These are phyloP conservation scores for Apiospora rasikravindrae DNA, from an alignment of 2,329 filamentous ascomycete species.

Conservation along the genomic window DNA sequence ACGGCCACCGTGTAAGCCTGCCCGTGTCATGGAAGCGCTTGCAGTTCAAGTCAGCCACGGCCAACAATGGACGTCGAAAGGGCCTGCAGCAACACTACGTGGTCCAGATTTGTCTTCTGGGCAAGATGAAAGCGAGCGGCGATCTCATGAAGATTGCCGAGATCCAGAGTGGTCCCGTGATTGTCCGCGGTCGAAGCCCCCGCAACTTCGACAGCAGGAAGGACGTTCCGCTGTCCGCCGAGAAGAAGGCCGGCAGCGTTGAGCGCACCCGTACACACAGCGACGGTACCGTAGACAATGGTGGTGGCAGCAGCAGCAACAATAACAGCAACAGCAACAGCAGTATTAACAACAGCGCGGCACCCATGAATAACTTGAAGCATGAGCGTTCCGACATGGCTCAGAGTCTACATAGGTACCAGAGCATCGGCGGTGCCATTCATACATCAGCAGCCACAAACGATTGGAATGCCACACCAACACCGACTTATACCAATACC, in stretches of 20 bases:
- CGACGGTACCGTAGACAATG: constrained; percentile 28
- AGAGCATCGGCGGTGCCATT: constrained; percentile 34
- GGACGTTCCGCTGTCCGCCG: constrained; percentile 53
- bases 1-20: constrained; percentile 70
- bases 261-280: constrained; percentile 51
- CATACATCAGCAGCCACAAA: constrained; percentile 36
- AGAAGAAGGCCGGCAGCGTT: constrained; percentile 50
- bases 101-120: constrained; percentile 82
- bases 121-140: constrained; percentile 68
- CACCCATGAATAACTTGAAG: constrained; percentile 33
- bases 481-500: not conserved
- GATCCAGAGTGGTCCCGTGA: constrained; percentile 89
- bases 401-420: constrained; percentile 29
- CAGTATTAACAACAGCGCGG: not conserved
- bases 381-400: constrained; percentile 37
- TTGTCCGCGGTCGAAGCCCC: constrained; percentile 90
- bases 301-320: not conserved
- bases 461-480: not conserved
- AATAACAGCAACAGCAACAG: not conserved
- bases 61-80: constrained; percentile 93
- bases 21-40: constrained; percentile 92
- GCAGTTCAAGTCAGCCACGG: constrained; percentile 95
- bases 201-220: constrained; percentile 93
- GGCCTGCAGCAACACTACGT: constrained; percentile 95
- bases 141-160: constrained; percentile 80